phyloP scores from a whole-genome alignment of 495 filamentous ascomycete species.

The Sabuloglossum arenarium region DNA sequence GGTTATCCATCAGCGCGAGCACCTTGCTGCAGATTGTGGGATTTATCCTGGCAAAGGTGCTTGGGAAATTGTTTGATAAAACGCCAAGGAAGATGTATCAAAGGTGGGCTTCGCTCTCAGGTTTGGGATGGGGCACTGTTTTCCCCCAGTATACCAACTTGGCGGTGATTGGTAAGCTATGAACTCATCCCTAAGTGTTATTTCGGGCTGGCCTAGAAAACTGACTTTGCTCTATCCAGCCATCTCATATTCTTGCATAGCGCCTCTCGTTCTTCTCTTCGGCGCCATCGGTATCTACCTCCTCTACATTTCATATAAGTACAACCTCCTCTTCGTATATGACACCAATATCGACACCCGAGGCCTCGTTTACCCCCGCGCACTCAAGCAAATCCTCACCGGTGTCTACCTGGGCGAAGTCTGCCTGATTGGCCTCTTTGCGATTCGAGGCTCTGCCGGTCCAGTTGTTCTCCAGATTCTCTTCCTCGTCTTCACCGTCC shows the following conservation, averaged over 20 bases:
- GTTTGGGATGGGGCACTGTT: conserved; percentile 70
- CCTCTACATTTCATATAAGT: conserved; percentile 86
- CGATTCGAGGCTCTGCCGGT: conserved; percentile 44
- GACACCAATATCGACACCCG: conserved; percentile 76
- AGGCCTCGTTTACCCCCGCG: conserved; percentile 67
- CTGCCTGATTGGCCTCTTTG: conserved; percentile 84
- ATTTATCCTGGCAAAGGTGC: conserved; percentile 51
- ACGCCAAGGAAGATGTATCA: conserved; percentile 60
- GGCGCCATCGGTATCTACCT: conserved; percentile 62
- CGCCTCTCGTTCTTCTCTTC: conserved; percentile 77
- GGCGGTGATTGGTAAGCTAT: conserved; percentile 40
- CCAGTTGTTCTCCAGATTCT: conserved; percentile 69
- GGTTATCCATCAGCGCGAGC: conserved; percentile 59
- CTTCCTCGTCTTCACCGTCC: conserved; percentile 55
- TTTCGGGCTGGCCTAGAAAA: not conserved
- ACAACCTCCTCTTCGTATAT: conserved; percentile 86
- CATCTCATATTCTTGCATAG: conserved; percentile 78
- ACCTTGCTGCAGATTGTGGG: conserved; percentile 60
- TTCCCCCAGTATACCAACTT: conserved; percentile 74
- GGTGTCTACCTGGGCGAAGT: conserved; percentile 71
- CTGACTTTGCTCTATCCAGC: conserved; percentile 19
- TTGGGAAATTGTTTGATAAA: conserved; percentile 50
- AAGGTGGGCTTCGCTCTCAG: conserved; percentile 40
- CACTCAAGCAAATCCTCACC: conserved; percentile 77
- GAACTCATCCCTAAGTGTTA: not conserved